Conservation (phyloP, 148 eudicot species). For the Silene latifolia region DNA sequence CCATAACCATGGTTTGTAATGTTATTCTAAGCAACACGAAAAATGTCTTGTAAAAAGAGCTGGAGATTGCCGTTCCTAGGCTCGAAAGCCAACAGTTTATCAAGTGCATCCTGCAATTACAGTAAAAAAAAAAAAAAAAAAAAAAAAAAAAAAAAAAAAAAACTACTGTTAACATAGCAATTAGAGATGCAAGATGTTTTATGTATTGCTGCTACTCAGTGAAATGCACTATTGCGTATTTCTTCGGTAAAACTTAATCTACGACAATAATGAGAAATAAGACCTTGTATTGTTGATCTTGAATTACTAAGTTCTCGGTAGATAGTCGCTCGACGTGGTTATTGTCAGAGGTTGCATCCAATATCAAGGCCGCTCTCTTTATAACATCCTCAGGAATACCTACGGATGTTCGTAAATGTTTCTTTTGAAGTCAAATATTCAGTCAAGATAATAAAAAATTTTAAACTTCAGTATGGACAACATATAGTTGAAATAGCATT, state of each 20-base stretch:
- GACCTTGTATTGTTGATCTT: constrained; percentile 84
- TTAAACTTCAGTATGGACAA: not conserved
- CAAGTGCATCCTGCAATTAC: constrained; percentile 66
- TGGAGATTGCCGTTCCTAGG: constrained; percentile 53
- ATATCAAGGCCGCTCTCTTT: constrained; percentile 60
- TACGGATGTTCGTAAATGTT: constrained; percentile 21
- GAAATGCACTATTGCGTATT: not conserved
- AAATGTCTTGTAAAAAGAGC: constrained; percentile 53
- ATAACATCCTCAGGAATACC: constrained; percentile 78
- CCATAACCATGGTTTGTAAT: not conserved
- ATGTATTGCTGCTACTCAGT: not conserved
- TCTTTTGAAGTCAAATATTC: not conserved
- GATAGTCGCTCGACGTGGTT: constrained; percentile 51
- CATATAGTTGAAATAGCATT: not conserved
- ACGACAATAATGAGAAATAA: constrained; percentile 7
- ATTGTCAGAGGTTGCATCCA: constrained; percentile 45
- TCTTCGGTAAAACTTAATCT: not conserved
- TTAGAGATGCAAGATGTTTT: not conserved
- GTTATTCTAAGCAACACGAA: constrained; percentile 26
- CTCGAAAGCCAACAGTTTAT: constrained; percentile 74
- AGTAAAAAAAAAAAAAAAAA: too few species aligned
- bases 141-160: too few species aligned
- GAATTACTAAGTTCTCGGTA: constrained; percentile 48
- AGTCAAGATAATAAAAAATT: not conserved
- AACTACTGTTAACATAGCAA: too few species aligned